Conservation (phyloP, 2,329 filamentous ascomycete species). For the Trichoderma hamatum region DNA sequence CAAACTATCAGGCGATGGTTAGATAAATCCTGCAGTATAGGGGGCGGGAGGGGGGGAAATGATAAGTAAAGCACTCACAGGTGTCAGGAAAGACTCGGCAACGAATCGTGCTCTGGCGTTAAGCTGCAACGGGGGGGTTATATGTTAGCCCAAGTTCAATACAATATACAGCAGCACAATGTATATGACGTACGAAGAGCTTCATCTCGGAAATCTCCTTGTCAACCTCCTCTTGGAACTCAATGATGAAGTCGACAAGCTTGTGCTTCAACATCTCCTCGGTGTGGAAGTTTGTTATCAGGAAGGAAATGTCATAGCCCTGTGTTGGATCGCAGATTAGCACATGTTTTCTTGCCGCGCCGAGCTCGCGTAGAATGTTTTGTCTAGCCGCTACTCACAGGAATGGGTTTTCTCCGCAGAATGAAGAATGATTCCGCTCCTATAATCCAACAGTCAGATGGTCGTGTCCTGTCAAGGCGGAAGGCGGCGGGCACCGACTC, state of each 20-base stretch:
- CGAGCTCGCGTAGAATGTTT: background rate
- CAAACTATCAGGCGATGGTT: conserved; percentile 37
- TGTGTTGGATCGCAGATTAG: conserved; percentile 40
- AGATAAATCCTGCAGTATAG: no score
- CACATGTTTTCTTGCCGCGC: background rate
- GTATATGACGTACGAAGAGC: conserved; percentile 80
- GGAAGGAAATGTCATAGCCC: conserved; percentile 98
- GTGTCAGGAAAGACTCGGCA: conserved; percentile 96
- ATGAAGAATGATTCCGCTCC: conserved; percentile 97
- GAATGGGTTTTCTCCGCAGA: conserved; percentile 89
- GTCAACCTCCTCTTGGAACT: conserved; percentile 99
- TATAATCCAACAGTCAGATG: background rate
- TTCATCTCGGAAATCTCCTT: conserved; percentile 99
- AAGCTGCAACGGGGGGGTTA: conserved; percentile 57
- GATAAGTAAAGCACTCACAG: conserved; percentile 55
- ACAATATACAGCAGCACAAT: background rate
- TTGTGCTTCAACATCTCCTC: conserved; percentile 99
- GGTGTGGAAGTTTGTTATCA: conserved; percentile 98
- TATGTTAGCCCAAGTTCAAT: background rate
- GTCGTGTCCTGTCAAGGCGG: background rate
- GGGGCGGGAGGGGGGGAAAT: background rate
- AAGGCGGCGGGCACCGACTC: background rate
- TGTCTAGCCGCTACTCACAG: conserved; percentile 57
- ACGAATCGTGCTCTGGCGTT: conserved; percentile 97
- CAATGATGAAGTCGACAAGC: conserved; percentile 79